phyloP scores from a whole-genome alignment of 768 basidiomycete genomes.

The Russula vinacea region DNA sequence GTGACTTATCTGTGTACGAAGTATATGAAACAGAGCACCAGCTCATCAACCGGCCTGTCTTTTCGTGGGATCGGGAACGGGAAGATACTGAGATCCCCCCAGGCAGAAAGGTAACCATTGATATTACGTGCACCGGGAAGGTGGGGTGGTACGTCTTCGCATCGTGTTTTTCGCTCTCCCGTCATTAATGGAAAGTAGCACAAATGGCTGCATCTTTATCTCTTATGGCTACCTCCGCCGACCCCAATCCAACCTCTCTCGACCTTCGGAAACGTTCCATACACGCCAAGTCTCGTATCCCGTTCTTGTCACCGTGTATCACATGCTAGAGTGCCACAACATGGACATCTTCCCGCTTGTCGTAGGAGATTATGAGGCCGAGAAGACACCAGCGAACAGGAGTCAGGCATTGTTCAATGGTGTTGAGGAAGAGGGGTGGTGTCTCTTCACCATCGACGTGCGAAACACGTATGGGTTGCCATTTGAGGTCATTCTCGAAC shows the following conservation, averaged over 20 bases:
- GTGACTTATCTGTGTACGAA: conserved; percentile 76
- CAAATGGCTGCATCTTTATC: conserved; percentile 72
- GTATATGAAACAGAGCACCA: conserved; percentile 89
- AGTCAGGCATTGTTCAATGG: conserved; percentile 39
- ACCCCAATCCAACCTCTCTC: conserved; percentile 34
- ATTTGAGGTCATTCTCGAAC: conserved; percentile 80
- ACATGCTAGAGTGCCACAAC: conserved; percentile 82
- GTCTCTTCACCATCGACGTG: conserved; percentile 86
- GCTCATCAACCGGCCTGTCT: conserved; percentile 71
- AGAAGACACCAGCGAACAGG: conserved; percentile 27
- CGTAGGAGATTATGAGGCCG: conserved; percentile 28
- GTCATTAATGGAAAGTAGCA: conserved; percentile 44
- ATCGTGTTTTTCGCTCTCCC: background rate
- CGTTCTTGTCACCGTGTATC: conserved; percentile 90
- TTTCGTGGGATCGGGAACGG: conserved; percentile 59
- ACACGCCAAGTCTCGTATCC: conserved; percentile 87
- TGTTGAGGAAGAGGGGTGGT: conserved; percentile 64
- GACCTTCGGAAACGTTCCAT: conserved; percentile 59
- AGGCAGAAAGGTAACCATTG: conserved; percentile 65
- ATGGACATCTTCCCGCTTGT: conserved; percentile 79
- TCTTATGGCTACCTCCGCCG: conserved; percentile 75
- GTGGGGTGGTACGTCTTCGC: conserved; percentile 72
- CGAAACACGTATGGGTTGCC: conserved; percentile 88
- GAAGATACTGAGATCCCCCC: conserved; percentile 58
- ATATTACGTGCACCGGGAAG: conserved; percentile 81